Evolutionary conservation across 176 grass and related monocot species (phyloP), one percentile per base, ranked within the genome.

Genomic region (Puya raimondii): DNA sequence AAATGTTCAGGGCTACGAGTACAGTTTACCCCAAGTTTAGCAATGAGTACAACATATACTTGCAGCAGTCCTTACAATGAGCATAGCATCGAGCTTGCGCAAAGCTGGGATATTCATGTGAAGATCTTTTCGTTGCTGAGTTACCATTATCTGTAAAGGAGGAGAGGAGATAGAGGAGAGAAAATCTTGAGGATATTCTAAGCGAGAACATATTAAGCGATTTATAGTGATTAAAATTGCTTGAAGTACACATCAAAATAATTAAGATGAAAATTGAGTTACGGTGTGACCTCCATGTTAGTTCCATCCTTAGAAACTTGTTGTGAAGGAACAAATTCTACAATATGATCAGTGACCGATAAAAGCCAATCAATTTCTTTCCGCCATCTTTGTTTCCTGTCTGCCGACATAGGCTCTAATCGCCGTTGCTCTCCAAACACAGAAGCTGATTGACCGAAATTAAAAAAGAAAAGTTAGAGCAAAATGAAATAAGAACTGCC

Each of bases 121-220:
- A 53, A 96, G 91, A 73, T 90, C 91, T 72, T 82, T 69, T 56
- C 91, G 73, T 83, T 96, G 91, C 77, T 96, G 91, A 85, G 87
- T 96, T 61, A 79, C 65, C 91, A 96, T 96, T 21, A 96, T 83
- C 91, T 90, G 75, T 73, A 18, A 61, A 33, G 9, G 69, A 65
- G 12, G 27, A 66, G 14, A 66, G 16, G 11, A 15, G 3, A 48
- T 47, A 67, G n/a, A 2, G 29, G 0, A 47, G 0, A 47, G n/a
- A 47, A 17, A 67, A 67, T 47, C 11, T 10, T 10, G 3, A 33
- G 3, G 8, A 3, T 67, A 17, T 16, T 48, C 14, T 66, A 7
- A 47, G 16, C 3, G 10, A n/a, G 63, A n/a, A 61, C 70, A 81
- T 47, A 58, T n/a, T 63, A 1, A 42, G 64, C 70, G 10, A 74